These are phyloP conservation scores for Pseudogymnoascus sp. DNA, from an alignment of 2,329 filamentous ascomycete species.

Conservation along the genomic window DNA sequence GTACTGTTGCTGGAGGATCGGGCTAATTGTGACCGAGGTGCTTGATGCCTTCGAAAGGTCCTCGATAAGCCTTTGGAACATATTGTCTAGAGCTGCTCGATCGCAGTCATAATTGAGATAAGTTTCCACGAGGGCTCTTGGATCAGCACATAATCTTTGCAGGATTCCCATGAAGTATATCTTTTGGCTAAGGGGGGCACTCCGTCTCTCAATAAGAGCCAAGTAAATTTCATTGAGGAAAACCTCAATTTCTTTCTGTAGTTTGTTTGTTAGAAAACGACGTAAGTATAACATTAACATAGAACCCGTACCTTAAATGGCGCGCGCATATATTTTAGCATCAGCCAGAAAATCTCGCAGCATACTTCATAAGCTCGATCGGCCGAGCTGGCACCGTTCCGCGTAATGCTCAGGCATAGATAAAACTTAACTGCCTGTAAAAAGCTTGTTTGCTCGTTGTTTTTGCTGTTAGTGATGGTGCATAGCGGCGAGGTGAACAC, in stretches of 20 bases:
- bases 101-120: slow-evolving; percentile 99
- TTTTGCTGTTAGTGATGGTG: slow-evolving; percentile 86
- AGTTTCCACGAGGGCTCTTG: slow-evolving; percentile 81
- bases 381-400: slow-evolving; percentile 90
- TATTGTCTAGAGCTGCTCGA: slow-evolving; percentile 83
- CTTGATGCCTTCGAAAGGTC: slow-evolving; percentile 85
- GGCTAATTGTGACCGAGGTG: slow-evolving; percentile 65
- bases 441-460: slow-evolving; percentile 80
- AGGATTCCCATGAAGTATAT: slow-evolving; percentile 83
- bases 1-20: slow-evolving; percentile 76
- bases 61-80: slow-evolving; percentile 92
- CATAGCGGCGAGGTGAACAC: slow-evolving; percentile 89
- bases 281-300: not conserved
- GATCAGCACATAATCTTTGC: slow-evolving; percentile 75
- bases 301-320: slow-evolving; percentile 68
- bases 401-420: slow-evolving; percentile 85
- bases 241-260: slow-evolving; percentile 88
- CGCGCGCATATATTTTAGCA: slow-evolving; percentile 87
- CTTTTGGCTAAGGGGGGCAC: slow-evolving; percentile 83
- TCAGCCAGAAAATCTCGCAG: slow-evolving; percentile 96
- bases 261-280: slow-evolving; percentile 12
- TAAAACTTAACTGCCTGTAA: slow-evolving; percentile 96
- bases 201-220: slow-evolving; percentile 79
- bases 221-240: slow-evolving; percentile 97
- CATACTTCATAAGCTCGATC: slow-evolving; percentile 90